Conservation (phyloP, 495 filamentous ascomycete species). For the Pseudoneurospora amorphoporcata region DNA sequence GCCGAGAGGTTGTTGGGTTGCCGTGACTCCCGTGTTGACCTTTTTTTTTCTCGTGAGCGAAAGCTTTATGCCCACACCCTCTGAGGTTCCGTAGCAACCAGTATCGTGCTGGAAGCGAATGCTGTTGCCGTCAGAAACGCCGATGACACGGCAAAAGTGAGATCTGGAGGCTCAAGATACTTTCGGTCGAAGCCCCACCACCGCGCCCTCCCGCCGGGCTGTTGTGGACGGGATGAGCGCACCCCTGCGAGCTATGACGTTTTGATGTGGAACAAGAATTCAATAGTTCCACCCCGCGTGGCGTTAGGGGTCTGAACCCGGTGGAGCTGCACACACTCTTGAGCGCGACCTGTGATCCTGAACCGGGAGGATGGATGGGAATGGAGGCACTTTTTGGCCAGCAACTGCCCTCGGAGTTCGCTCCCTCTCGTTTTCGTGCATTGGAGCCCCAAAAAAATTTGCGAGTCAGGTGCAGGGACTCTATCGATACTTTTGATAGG, state of each 20-base stretch:
- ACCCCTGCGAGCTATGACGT: conserved; percentile 9
- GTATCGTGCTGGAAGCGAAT: background rate
- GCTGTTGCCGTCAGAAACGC: background rate
- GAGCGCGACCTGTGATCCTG: background rate
- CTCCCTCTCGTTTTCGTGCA: background rate
- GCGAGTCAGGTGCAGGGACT: background rate
- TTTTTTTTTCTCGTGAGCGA: background rate
- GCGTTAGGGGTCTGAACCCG: background rate
- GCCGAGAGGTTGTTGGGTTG: background rate
- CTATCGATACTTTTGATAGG: background rate
- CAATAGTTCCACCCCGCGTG: conserved; percentile 1
- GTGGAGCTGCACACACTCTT: background rate
- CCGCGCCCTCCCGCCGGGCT: background rate
- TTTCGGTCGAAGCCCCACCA: background rate
- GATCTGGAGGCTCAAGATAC: conserved; percentile 8
- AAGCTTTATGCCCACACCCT: background rate
- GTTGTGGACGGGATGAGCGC: background rate
- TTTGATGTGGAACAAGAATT: background rate
- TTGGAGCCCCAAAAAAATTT: background rate
- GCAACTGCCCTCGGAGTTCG: background rate
- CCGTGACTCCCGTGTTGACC: background rate
- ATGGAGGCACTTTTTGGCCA: background rate
- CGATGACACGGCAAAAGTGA: conserved; percentile 16
- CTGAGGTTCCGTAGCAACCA: background rate
- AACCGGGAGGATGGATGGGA: background rate